Conservation (phyloP, 2,329 filamentous ascomycete genomes). For the Scytalidium sp. region DNA sequence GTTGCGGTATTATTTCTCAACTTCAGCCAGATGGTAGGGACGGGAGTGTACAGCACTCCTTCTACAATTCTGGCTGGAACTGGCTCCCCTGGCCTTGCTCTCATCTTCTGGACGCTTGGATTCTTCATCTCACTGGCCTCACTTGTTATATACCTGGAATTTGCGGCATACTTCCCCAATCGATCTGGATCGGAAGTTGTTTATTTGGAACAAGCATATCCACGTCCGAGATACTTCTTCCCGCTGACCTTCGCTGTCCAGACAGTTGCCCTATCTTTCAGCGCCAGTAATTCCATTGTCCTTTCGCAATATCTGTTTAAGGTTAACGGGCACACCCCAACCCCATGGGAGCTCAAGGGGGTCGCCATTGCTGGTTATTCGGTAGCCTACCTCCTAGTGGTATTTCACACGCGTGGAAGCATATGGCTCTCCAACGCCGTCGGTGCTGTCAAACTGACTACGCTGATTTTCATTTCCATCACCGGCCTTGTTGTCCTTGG, state of each 20-base stretch:
- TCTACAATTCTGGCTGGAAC: slow-evolving; percentile 53
- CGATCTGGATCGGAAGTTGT: slow-evolving; percentile 65
- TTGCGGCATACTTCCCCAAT: slow-evolving; percentile 63
- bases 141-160: slow-evolving; percentile 60
- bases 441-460: slow-evolving; percentile 56
- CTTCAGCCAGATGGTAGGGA: slow-evolving; percentile 58
- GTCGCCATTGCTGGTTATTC: slow-evolving; percentile 47
- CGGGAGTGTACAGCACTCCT: no score
- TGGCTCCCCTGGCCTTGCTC: slow-evolving; percentile 58
- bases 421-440: slow-evolving; percentile 47
- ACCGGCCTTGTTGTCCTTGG: slow-evolving; percentile 59
- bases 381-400: slow-evolving; percentile 46
- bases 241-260: slow-evolving; percentile 63
- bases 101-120: slow-evolving; percentile 65
- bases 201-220: slow-evolving; percentile 66
- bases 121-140: slow-evolving; percentile 54
- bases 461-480: slow-evolving; percentile 56
- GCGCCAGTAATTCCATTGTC: slow-evolving; percentile 58
- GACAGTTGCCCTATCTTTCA: slow-evolving; percentile 61
- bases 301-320: slow-evolving; percentile 54
- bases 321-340: slow-evolving; percentile 46
- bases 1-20: slow-evolving; percentile 56
- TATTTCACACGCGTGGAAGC: neutral
- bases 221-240: slow-evolving; percentile 61
- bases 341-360: slow-evolving; percentile 64